Evolutionary conservation across 2,329 filamentous ascomycete genomes (phyloP).

Genomic region (Phialophora verrucosa): DNA sequence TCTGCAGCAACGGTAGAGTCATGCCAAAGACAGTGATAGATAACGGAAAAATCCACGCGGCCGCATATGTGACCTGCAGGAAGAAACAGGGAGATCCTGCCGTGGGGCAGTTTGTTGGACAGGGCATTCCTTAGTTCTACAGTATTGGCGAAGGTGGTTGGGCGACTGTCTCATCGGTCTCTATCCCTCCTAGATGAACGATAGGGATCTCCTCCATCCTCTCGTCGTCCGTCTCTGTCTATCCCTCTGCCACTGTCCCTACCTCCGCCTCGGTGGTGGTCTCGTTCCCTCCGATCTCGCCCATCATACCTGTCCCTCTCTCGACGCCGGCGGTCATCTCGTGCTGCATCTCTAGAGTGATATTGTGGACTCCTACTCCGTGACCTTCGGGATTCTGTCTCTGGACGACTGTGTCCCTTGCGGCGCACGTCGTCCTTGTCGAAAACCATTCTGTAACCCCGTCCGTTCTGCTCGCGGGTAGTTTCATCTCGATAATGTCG

Average conservation of each 20-base stretch:
- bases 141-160: neutral
- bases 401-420: slow-evolving; percentile 17
- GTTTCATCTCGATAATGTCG: slow-evolving; percentile 82
- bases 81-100: neutral
- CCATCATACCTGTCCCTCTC: slow-evolving; percentile 40
- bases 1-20: neutral
- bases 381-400: slow-evolving; percentile 39
- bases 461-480: slow-evolving; percentile 50
- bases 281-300: slow-evolving; percentile 39
- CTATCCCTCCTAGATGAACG: slow-evolving; percentile 14
- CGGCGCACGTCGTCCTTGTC: slow-evolving; percentile 69
- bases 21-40: neutral
- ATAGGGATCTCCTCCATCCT: slow-evolving; percentile 4
- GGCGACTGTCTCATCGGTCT: slow-evolving; percentile 8
- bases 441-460: slow-evolving; percentile 79
- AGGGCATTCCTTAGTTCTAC: neutral
- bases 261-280: slow-evolving; percentile 45
- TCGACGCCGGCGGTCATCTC: slow-evolving; percentile 13
- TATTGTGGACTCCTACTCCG: slow-evolving; percentile 54
- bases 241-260: slow-evolving; percentile 49
- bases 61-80: neutral
- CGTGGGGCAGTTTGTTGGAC: neutral
- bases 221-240: slow-evolving; percentile 43
- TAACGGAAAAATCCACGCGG: neutral
- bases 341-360: slow-evolving; percentile 34